These are phyloP conservation scores for Didymella keratinophila DNA, from an alignment of 2,329 filamentous ascomycete species.

Conservation along the genomic window DNA sequence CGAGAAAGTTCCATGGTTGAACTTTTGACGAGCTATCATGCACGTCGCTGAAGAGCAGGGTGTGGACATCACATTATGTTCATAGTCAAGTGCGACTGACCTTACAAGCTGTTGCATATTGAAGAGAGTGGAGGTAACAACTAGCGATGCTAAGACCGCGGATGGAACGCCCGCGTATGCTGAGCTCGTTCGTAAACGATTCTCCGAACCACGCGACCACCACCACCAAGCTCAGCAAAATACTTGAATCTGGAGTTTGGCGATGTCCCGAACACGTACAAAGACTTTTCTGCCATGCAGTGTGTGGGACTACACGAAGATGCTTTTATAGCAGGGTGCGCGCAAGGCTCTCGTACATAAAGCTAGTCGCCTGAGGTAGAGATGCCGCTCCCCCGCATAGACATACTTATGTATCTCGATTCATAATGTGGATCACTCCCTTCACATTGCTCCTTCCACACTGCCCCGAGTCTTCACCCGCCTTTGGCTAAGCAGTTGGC, in stretches of 20 bases:
- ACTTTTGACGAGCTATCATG: too few relatives aligned
- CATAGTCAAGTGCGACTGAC: too few relatives aligned
- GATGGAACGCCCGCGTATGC: too few relatives aligned
- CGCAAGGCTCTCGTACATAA: not conserved
- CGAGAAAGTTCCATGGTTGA: not conserved
- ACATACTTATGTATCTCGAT: not conserved
- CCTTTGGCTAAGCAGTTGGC: too few relatives aligned
- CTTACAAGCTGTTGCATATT: too few relatives aligned
- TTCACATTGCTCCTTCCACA: not conserved
- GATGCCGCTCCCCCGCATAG: not conserved
- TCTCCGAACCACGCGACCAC: too few relatives aligned
- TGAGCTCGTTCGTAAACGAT: too few relatives aligned
- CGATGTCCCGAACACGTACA: not conserved
- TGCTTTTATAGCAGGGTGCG: not conserved
- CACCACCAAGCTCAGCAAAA: not conserved
- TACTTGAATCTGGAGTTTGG: not conserved
- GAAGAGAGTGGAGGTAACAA: too few relatives aligned
- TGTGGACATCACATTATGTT: too few relatives aligned
- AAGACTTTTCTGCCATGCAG: not conserved
- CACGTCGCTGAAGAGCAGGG: too few relatives aligned
- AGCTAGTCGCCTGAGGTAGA: not conserved
- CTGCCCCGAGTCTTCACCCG: not conserved
- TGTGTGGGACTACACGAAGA: not conserved
- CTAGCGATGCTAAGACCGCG: too few relatives aligned
- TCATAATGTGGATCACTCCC: too few relatives aligned